phyloP scores from a whole-genome alignment of 805 yeast species.

The Hanseniaspora guilliermondii region DNA sequence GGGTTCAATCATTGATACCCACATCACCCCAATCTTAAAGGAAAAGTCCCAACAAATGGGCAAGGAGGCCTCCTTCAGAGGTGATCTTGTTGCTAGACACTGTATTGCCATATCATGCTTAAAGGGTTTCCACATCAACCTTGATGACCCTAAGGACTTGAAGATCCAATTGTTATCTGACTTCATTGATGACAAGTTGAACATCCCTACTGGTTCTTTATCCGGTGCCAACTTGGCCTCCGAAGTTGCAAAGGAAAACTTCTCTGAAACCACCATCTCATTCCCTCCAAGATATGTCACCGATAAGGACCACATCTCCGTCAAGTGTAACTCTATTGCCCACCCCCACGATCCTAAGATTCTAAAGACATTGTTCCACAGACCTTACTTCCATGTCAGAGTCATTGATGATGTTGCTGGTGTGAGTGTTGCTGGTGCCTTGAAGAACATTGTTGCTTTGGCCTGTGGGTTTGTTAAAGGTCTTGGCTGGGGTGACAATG shows the following conservation, averaged over 20 bases:
- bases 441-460: constrained; percentile 89
- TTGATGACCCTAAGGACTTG: constrained; percentile 44
- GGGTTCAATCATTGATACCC: constrained; percentile 44
- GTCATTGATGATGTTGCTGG: constrained; percentile 91
- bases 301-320: constrained; percentile 33
- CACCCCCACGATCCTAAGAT: constrained; percentile 44
- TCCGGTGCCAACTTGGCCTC: constrained; percentile 97
- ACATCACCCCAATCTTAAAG: constrained; percentile 11
- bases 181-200: constrained; percentile 65
- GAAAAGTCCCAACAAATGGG: constrained; percentile 1
- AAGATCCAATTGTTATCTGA: constrained; percentile 78
- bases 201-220: constrained; percentile 87
- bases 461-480: constrained; percentile 98
- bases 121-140: constrained; percentile 63
- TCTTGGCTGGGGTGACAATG: constrained; percentile 97
- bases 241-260: constrained; percentile 87
- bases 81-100: constrained; percentile 37
- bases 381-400: constrained; percentile 95
- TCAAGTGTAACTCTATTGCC: constrained; percentile 28
- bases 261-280: constrained; percentile 97
- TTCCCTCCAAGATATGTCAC: constrained; percentile 48
- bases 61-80: constrained; percentile 7
- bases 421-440: constrained; percentile 91
- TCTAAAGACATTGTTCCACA: constrained; percentile 78
- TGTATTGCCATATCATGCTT: constrained; percentile 89